phyloP scores from a whole-genome alignment of 2,329 filamentous ascomycete species.

The Ceratocystis variospora region DNA sequence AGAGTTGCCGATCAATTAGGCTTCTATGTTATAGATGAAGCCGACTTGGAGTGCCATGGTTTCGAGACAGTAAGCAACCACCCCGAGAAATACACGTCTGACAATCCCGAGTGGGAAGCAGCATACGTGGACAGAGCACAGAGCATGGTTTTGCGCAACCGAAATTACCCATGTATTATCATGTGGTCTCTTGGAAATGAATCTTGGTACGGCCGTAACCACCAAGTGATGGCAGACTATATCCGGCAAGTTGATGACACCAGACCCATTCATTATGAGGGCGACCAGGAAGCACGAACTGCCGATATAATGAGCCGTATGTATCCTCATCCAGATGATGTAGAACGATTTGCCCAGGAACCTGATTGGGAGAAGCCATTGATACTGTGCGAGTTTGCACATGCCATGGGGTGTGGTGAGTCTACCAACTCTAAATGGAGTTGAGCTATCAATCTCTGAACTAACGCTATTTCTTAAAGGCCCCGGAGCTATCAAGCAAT shows the following conservation, averaged over 20 bases:
- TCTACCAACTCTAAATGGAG: background rate
- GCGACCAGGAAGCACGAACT: conserved; percentile 41
- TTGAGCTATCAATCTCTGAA: background rate
- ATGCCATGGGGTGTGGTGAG: conserved; percentile 45
- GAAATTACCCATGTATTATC: conserved; percentile 50
- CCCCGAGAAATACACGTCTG: conserved; percentile 35
- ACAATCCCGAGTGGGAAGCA: conserved; percentile 47
- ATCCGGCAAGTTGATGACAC: conserved; percentile 43
- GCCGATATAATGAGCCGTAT: conserved; percentile 53
- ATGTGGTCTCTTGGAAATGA: conserved; percentile 64
- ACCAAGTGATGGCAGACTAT: conserved; percentile 52
- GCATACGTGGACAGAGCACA: conserved; percentile 54
- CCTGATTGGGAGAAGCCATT: conserved; percentile 39
- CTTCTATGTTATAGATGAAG: conserved; percentile 48
- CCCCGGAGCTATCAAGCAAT: conserved; percentile 52
- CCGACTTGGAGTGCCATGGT: conserved; percentile 42
- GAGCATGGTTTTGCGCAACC: conserved; percentile 47
- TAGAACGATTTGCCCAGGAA: conserved; percentile 30
- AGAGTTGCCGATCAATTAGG: conserved; percentile 50
- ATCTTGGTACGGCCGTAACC: conserved; percentile 55
- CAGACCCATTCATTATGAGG: conserved; percentile 52
- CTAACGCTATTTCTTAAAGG: background rate
- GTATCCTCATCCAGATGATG: conserved; percentile 43
- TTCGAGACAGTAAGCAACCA: conserved; percentile 35
- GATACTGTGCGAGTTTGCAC: conserved; percentile 41